Base-by-base conservation (phyloP, 331 rosid species). In the Malus hybrid region DNA sequence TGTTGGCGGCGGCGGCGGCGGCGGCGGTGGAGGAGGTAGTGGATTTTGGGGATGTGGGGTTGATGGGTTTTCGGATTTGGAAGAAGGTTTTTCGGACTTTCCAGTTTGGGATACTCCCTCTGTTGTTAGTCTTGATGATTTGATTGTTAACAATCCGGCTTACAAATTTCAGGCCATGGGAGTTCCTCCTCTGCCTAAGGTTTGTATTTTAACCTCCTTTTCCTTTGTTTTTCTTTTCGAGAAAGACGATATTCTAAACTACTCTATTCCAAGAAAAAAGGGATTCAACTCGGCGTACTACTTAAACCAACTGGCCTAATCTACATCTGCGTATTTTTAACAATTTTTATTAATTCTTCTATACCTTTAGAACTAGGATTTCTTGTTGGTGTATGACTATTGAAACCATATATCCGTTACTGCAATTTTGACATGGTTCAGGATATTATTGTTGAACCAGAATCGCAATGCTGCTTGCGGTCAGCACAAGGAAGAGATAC, bases 121-220 rank as follows among this genome's bases (percentile, higher is more conserved):
- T 77, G 77, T 87, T 75, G 88, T 87, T 64, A 76, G 87, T 60
- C 80, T 93, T 53, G 96, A 87, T n/a, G 95, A 89, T 89, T 81
- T 93, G 86, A 82, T 90, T 65, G 81, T 79, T 74, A 73, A 86
- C 19, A 78, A 74, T 79, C 80, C 93, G 65, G 75, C 84, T 24
- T 96, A 80, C 57, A 81, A 77, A 24, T 87, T 71, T 84, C 81
- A 84, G 65, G 95, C 98, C 72, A 86, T 89, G 91, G 90, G 84
- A 66, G 89, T 90, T 82, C 98, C 96, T 80, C 93, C 91, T 72
- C 71, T 90, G 69, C 95, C 91, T 13, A 93, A 90, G 96, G 98
- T 93, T 73, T 15, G 36, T 42, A n/a, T 6, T 22, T 39, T 5
- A 7, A 55, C 22, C 24, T 65, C 22, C 13, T 57, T 42, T 0